Evolutionary conservation across 495 filamentous ascomycete species (phyloP).

Genomic region (Neurospora tetraspora): DNA sequence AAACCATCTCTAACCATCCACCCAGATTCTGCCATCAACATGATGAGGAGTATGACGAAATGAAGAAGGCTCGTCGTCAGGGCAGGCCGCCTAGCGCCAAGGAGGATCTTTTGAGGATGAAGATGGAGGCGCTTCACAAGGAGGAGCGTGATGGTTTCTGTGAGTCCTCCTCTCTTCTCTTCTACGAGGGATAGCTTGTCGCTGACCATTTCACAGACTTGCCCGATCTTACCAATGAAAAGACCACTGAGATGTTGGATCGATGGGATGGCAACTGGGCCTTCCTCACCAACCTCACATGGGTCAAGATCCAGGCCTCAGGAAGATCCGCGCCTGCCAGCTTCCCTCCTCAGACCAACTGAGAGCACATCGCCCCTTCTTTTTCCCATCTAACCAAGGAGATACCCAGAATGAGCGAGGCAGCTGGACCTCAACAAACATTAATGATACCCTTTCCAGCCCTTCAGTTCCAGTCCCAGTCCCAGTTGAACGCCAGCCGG

Average conservation of each 20-base stretch:
- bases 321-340: slow-evolving; percentile 46
- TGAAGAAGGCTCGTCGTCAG: slow-evolving; percentile 67
- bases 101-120: slow-evolving; percentile 67
- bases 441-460: slow-evolving; percentile 7
- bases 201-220: slow-evolving; percentile 29
- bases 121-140: slow-evolving; percentile 57
- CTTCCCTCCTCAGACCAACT: slow-evolving; percentile 50
- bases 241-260: slow-evolving; percentile 34
- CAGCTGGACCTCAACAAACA: slow-evolving; percentile 2
- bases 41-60: slow-evolving; percentile 60
- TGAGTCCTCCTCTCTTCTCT: slow-evolving; percentile 20
- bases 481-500: neutral
- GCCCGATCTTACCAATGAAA: slow-evolving; percentile 38
- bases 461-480: neutral
- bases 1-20: neutral
- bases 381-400: no score
- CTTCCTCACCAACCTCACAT: slow-evolving; percentile 41
- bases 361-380: slow-evolving; percentile 4
- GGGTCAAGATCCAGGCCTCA: slow-evolving; percentile 50
- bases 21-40: slow-evolving; percentile 66
- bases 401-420: neutral
- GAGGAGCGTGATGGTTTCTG: slow-evolving; percentile 81
- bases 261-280: slow-evolving; percentile 45
- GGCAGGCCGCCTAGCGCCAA: slow-evolving; percentile 70
- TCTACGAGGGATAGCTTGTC: neutral